Base-by-base conservation (phyloP, 768 basidiomycete genomes). In the Mycena metata region DNA sequence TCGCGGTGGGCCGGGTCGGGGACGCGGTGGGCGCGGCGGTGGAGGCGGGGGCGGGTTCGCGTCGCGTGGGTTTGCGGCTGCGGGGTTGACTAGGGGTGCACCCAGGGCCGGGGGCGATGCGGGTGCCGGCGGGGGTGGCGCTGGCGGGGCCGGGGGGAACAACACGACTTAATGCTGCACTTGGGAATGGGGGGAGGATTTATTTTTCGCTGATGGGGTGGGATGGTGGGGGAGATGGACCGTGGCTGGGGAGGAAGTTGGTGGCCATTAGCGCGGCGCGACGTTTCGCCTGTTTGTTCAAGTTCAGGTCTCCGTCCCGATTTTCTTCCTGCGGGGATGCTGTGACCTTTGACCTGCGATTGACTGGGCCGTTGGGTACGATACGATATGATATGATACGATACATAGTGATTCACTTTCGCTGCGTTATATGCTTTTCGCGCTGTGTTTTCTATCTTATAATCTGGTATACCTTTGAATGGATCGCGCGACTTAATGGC, bases 61-160 rank as follows among this genome's bases (percentile, higher is more conserved):
- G n/a, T 84, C 88, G 15, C 82, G 92, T 66, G 88, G 88, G 15
- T 85, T 94, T 60, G 86, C 89, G 5, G 89, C 89, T 11, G 93
- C 91, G 17, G 93, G 93, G 5, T 80, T 95, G 70, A 90, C 85
- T 9, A 76, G 81, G 59, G 81, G 81, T 33, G 66, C 52, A 67
- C 60, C 67, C 60, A 43, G 77, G 68, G 60, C 64, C 35, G 47
- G 54, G 33, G 67, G 26, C 5, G 52, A 30, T 30, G 30, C 21
- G 43, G 62, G 51, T 30, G 30, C 21, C 33, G 62, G 51, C 15
- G 33, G 39, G 11, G 39, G 39, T 10, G 39, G 15, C 39, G 9
- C 39, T 21, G 51, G 51, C 10, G 52, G 41, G 13, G 62, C 16
- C 21, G 35, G 30, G 9, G 52, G 52, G 33, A 56, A 23, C 59